Evolutionary conservation across 164 flowering plant species (phyloP), one percentile per base, ranked within the genome.

Genomic region (Aristolochia fimbriata): DNA sequence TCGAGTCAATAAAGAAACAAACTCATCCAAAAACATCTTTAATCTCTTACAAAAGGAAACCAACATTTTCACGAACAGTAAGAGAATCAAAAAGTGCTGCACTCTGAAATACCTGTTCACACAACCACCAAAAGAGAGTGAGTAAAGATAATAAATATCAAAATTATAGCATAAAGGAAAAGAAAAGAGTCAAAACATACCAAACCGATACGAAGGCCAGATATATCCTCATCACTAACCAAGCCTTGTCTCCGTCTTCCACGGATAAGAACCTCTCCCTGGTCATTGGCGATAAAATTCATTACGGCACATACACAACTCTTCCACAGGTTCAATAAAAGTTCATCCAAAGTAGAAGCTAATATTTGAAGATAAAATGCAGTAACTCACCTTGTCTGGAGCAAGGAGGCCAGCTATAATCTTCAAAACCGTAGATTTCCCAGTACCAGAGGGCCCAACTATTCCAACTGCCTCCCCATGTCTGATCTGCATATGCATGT

Each of bases 361-460:
- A 0, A 56, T 22, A 24, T 17, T n/a, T 33, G 47, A 21, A 22
- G 25, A 52, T n/a, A 33, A 52, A 20, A 49, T 27, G 41, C 33
- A 30, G 37, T 59, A 24, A 51, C 25, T 41, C 41, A 84, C 98
- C 94, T 85, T 83, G 76, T 94, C 99, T 19, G 99, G 96, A 66
- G 96, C 85, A 75, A 94, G 97, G 76, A 94, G 97, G 33, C 99
- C 99, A 8, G 99, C 96, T 46, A 94, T 85, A 67, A 94, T 85
- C 73, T 88, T 94, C 63, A 94, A 63, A 23, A 91, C 72, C 17
- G 97, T 91, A 49, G 99, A 94, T 71, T 94, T 94, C 46, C 99
- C 99, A 46, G 96, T 91, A 31, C 99, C 99, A 73, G 99, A 94
- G 63, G 99, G 99, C 48, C 97, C 99, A 79, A 94, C 85, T 47